Conservation (phyloP, 805 yeast species). For the Candida glaebosa region DNA sequence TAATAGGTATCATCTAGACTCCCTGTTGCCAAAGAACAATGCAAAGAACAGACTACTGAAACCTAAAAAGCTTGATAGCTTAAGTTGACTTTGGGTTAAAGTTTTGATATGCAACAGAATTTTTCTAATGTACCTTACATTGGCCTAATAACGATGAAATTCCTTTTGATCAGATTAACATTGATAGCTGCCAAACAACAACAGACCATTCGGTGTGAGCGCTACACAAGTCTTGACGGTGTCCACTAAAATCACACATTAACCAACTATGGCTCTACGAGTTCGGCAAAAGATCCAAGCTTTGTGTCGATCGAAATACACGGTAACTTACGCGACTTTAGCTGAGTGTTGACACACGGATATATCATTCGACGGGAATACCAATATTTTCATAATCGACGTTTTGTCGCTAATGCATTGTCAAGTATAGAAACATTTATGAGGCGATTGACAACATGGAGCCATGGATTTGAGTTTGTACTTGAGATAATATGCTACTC, state of each 20-base stretch:
- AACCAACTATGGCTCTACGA: too few species aligned
- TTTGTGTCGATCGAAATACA: too few species aligned
- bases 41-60: neutral
- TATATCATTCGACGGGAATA: too few species aligned
- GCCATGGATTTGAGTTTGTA: too few species aligned
- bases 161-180: too few species aligned
- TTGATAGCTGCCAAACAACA: too few species aligned
- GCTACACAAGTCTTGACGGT: too few species aligned
- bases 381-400: too few species aligned
- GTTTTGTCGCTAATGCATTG: neutral
- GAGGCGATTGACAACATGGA: neutral
- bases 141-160: neutral
- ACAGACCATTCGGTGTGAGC: too few species aligned
- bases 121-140: neutral
- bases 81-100: neutral
- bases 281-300: neutral
- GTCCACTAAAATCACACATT: too few species aligned
- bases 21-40: neutral
- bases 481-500: too few species aligned
- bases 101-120: neutral
- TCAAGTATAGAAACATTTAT: neutral
- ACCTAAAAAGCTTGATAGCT: neutral
- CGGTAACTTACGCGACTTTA: neutral
- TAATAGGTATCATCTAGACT: neutral
- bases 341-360: neutral